These are phyloP conservation scores for Trichoderma endophyticum DNA, from an alignment of 2,329 filamentous ascomycete genomes.

Conservation along the genomic window DNA sequence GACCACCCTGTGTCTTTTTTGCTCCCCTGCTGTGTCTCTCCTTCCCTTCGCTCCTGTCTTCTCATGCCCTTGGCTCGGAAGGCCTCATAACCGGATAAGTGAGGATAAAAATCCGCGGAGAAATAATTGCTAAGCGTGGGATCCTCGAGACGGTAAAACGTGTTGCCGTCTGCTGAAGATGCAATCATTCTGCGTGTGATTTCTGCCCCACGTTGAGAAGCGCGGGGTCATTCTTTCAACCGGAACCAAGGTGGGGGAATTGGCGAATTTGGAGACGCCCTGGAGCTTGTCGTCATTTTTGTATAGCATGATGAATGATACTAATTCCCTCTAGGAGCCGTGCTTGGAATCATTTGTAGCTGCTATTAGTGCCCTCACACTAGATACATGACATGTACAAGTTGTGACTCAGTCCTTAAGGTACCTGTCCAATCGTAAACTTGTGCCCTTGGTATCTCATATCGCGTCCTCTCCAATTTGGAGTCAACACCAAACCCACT, in stretches of 20 bases:
- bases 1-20: not conserved
- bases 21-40: not conserved
- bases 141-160: not conserved
- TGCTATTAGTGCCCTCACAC: not conserved
- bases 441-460: not conserved
- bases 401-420: not conserved
- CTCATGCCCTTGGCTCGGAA: not conserved
- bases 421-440: not conserved
- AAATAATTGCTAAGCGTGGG: not conserved
- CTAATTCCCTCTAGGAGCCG: not conserved
- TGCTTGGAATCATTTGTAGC: not conserved
- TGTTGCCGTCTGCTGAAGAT: not conserved
- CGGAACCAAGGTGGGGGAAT: not conserved
- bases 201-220: slow-evolving; percentile 2
- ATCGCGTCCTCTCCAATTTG: not conserved
- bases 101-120: not conserved
- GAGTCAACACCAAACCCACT: not conserved
- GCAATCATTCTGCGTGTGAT: not conserved
- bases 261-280: not conserved
- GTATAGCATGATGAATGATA: not conserved
- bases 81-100: not conserved
- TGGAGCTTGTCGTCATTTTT: not conserved
- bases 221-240: slow-evolving; percentile 1
- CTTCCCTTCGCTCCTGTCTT: not conserved
- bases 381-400: not conserved